Evolutionary conservation across 179 eudicot species (phyloP), one percentile per base, ranked within the genome.

Genomic region (Corrigiola litoralis): DNA sequence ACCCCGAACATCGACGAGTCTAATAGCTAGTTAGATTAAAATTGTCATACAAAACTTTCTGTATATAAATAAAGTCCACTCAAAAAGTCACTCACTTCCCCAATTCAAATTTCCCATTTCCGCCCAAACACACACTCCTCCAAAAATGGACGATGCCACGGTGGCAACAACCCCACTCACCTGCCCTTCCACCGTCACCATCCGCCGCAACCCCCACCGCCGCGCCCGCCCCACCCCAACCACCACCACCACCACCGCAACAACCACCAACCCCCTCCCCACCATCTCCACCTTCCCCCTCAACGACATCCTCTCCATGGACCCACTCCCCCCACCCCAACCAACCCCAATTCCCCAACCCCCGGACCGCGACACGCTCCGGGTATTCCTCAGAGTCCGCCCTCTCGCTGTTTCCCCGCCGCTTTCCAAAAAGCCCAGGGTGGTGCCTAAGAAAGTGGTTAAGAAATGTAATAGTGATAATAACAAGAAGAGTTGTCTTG

Each of bases 181-280:
- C 17, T 56, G 70, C 25, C 85, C 87, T 1, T 37, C 40, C 53
- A 80, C 90, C 27, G 75, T 85, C 40, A 84, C 87, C n/a, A 45
- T 85, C 57, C 87, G 94, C 9, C 83, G 95, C 10, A 89, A 89
- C 59, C 96, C 95, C 1, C 81, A 5, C 21, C 92, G 95, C 1
- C 75, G 69, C 36, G 97, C 89, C 0, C 69, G 97, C 2, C 69
- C 85, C 0, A 75, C 89, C 0, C 82, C 89, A 0, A 27, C 72
- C 2, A 57, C 36, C 48, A n/a, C 48, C 63, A 53, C 81, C 17
- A 49, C 79, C 25, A 41, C 45, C 11, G 29, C 47, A 10, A 7
- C 23, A 25, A 38, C 83, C 28, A 18, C 81, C 25, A 21, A 51
- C 3, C 62, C 73, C 40, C 71, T 76, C 33, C n/a, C n/a, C n/a